Evolutionary conservation across 2,329 filamentous ascomycete species (phyloP).

Genomic region (Lachnellula hyalina): DNA sequence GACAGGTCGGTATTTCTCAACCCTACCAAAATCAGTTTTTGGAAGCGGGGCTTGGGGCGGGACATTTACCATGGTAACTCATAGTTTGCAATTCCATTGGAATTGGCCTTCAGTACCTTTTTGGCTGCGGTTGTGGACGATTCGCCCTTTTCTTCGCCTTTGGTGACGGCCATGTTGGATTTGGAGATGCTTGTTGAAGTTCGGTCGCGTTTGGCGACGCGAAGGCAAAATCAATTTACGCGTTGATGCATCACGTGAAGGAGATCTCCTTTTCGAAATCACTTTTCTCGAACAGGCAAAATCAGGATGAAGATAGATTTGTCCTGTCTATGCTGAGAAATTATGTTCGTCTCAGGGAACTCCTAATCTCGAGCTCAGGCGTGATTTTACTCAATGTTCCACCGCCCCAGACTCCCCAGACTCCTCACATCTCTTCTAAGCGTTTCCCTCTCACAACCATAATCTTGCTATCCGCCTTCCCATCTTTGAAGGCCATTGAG

Average conservation of each 20-base stretch:
- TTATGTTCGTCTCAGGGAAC: too few species aligned
- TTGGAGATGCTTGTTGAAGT: constrained; percentile 9
- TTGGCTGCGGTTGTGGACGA: constrained; percentile 54
- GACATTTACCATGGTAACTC: constrained; percentile 69
- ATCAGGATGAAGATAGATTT: background rate
- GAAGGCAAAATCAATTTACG: constrained; percentile 11
- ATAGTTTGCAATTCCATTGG: constrained; percentile 53
- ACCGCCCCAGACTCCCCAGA: background rate
- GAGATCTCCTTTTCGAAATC: background rate
- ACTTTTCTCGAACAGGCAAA: background rate
- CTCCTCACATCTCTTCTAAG: background rate
- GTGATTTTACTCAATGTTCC: too few species aligned
- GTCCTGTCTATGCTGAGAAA: too few species aligned
- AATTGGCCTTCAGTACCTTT: constrained; percentile 45
- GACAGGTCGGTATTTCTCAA: constrained; percentile 94
- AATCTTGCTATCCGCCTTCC: background rate
- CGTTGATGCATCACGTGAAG: background rate
- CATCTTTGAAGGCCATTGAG: background rate
- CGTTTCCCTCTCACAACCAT: background rate
- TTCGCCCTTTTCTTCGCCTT: constrained; percentile 44
- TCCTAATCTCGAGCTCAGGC: too few species aligned
- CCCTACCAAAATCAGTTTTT: constrained; percentile 52
- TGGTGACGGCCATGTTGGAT: constrained; percentile 23
- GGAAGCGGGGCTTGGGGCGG: background rate
- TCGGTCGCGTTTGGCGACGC: constrained; percentile 15